Conservation (phyloP, 495 filamentous ascomycete genomes). For the Penicillium turbatum region DNA sequence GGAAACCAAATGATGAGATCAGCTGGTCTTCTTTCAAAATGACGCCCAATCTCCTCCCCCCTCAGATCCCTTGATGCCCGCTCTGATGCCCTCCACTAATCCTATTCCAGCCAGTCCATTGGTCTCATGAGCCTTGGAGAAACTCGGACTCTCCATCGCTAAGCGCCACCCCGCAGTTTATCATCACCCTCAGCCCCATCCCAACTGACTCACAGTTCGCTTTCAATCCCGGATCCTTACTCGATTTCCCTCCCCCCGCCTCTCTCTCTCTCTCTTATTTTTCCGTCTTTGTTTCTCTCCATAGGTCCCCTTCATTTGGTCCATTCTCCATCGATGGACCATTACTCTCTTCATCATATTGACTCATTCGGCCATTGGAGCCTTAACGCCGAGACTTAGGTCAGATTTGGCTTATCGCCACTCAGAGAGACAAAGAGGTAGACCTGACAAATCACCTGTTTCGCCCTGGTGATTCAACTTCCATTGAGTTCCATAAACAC, state of each 20-base stretch:
- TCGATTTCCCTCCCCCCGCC: background rate
- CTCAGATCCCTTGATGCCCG: slow-evolving; percentile 1
- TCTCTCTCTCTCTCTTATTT: background rate
- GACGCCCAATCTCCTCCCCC: background rate
- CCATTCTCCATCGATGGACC: background rate
- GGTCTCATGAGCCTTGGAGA: slow-evolving; percentile 8
- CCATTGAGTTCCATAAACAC: slow-evolving; percentile 18
- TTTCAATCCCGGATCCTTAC: background rate
- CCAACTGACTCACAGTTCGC: slow-evolving; percentile 1
- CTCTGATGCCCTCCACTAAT: slow-evolving; percentile 1
- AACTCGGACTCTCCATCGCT: slow-evolving; percentile 1
- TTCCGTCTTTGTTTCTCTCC: background rate
- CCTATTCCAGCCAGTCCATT: slow-evolving; percentile 1
- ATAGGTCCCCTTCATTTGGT: background rate
- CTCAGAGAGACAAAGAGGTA: slow-evolving; percentile 29
- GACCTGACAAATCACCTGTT: slow-evolving; percentile 40
- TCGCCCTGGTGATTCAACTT: slow-evolving; percentile 15
- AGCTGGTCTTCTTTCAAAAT: slow-evolving; percentile 4
- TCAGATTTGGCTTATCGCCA: slow-evolving; percentile 27
- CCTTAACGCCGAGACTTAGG: slow-evolving; percentile 8
- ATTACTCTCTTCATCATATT: background rate
- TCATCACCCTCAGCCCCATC: slow-evolving; percentile 5
- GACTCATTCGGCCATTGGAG: slow-evolving; percentile 9
- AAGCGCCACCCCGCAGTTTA: slow-evolving; percentile 17
- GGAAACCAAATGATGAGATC: slow-evolving; percentile 4